Base-by-base conservation (phyloP, 129 eudicot genomes). In the Lactuca saligna region DNA sequence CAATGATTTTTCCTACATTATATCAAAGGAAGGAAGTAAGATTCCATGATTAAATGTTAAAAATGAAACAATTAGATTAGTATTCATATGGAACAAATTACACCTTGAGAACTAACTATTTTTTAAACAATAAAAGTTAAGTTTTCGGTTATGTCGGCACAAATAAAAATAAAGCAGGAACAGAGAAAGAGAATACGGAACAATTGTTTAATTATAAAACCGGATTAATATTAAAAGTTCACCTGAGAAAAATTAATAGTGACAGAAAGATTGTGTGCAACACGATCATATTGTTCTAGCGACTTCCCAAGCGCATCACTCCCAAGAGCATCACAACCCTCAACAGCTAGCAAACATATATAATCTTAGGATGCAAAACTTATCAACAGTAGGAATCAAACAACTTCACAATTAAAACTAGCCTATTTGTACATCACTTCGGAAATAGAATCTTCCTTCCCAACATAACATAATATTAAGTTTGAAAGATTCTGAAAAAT, bases 291-390 rank as follows among this genome's bases (percentile, higher is more conserved):
- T n/a, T 96, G 88, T 59, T 88, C 94, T 75, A 91, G 79, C 77
- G 88, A 78, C 82, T 91, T 91, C 56, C 96, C 97, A 70, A 91
- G n/a, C n/a, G n/a, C n/a, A n/a, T n/a, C n/a, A n/a, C n/a, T n/a
- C n/a, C n/a, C n/a, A n/a, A n/a, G 97, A 66, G 96, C 90, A 82
- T 96, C 97, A 83, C 97, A 91, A 17, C 97, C 93, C 85, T 93
- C 98, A 81, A 93, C 98, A 57, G 92, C 98, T 62, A 93, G 85
- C 39, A 93, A 74, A 34, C 98, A 92, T 42, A 93, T 97, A 75
- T 95, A 93, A 77, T 89, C 97, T 83, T 94, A 20, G 25, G 25
- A 20, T 20, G 25, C 25, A 20, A 20, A 20, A 20, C 25, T 20
- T 20, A 20, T 20, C 25, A 20, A 20, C 25, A 20, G 1, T 20